Evolutionary conservation across 441 rosid species (phyloP).

Genomic region (Brassica hybrid): DNA sequence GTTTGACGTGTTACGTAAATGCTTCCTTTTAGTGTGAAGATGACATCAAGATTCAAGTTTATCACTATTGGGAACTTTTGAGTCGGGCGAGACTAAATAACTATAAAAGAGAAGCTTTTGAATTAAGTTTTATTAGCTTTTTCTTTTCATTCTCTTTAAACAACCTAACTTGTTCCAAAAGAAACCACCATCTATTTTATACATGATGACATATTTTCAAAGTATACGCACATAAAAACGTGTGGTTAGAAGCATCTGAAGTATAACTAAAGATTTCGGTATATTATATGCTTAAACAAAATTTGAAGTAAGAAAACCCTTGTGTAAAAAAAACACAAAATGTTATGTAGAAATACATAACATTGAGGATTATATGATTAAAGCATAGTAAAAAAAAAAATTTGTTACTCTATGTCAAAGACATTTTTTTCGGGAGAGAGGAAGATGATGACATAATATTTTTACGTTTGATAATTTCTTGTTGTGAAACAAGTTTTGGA

Average conservation of each 20-base stretch:
- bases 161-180: slow-evolving; percentile 34
- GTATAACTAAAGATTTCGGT: slow-evolving; percentile 30
- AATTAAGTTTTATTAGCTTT: slow-evolving; percentile 19
- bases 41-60: slow-evolving; percentile 7
- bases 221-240: slow-evolving; percentile 30
- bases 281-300: neutral
- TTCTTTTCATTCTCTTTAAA: neutral
- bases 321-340: neutral
- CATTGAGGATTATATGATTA: neutral
- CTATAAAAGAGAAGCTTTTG: slow-evolving; percentile 9
- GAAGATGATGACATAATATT: slow-evolving; percentile 8
- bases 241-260: slow-evolving; percentile 34
- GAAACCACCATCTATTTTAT: slow-evolving; percentile 27
- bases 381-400: no score
- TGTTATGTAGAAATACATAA: neutral
- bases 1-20: slow-evolving; percentile 9
- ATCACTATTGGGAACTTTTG: neutral
- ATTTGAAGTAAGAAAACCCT: neutral
- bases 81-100: slow-evolving; percentile 3
- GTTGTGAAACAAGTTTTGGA: neutral
- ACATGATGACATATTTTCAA: slow-evolving; percentile 25
- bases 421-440: neutral
- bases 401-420: no score
- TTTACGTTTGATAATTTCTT: neutral
- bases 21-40: neutral